Conservation (phyloP, 2,329 filamentous ascomycete genomes). For the Hypomyces perniciosus region DNA sequence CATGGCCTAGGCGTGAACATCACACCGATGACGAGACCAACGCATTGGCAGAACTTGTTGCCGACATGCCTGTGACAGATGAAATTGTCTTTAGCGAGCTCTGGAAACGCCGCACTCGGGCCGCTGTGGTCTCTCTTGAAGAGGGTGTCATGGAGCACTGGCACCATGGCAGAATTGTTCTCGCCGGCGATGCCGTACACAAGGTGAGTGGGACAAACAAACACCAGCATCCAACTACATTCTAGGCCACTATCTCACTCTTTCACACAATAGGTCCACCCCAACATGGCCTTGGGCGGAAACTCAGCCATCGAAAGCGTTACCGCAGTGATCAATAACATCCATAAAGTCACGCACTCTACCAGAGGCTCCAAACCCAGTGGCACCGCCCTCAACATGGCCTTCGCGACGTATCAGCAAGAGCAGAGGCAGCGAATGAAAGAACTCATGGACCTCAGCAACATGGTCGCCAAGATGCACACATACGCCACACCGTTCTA, state of each 20-base stretch:
- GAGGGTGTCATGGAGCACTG: slow-evolving; percentile 27
- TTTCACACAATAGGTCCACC: slow-evolving; percentile 17
- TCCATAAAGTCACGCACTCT: slow-evolving; percentile 8
- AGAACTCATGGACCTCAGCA: slow-evolving; percentile 1
- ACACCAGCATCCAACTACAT: too few relatives aligned
- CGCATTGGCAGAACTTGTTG: slow-evolving; percentile 20
- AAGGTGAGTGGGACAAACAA: slow-evolving; percentile 12
- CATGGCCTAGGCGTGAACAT: slow-evolving; percentile 19
- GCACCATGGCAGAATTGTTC: slow-evolving; percentile 25
- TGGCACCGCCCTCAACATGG: neutral
- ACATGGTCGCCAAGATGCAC: slow-evolving; percentile 4
- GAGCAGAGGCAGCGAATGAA: neutral
- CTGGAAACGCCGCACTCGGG: slow-evolving; percentile 19
- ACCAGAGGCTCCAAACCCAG: slow-evolving; percentile 1
- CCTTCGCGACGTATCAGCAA: neutral
- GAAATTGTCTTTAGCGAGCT: slow-evolving; percentile 29
- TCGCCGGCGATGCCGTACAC: slow-evolving; percentile 29
- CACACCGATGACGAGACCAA: slow-evolving; percentile 28
- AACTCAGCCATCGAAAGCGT: slow-evolving; percentile 26
- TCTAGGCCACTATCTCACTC: too few relatives aligned
- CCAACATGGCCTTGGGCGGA: slow-evolving; percentile 24
- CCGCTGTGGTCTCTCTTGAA: slow-evolving; percentile 23
- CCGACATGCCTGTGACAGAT: slow-evolving; percentile 21
- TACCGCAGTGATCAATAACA: slow-evolving; percentile 19
- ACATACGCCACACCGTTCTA: neutral